Evolutionary conservation across 2,329 filamentous ascomycete genomes (phyloP).

Genomic region (Eutypella sp.): DNA sequence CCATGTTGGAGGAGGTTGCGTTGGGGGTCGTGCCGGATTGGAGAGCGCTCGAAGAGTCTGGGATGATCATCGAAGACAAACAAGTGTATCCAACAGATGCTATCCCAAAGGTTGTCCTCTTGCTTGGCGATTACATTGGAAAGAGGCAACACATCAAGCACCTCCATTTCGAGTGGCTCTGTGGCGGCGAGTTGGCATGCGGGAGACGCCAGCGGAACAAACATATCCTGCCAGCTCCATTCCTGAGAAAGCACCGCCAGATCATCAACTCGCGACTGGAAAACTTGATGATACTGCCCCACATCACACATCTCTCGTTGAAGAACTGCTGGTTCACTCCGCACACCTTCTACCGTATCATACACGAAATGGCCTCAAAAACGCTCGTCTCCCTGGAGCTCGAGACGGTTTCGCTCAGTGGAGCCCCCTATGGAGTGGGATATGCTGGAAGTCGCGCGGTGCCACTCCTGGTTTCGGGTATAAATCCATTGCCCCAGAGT

Average conservation of each 20-base stretch:
- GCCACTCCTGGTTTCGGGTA: too few relatives aligned
- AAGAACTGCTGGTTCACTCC: conserved; percentile 67
- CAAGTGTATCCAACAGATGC: conserved; percentile 47
- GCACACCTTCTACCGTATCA: conserved; percentile 47
- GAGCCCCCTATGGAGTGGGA: conserved; percentile 32
- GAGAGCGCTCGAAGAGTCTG: conserved; percentile 51
- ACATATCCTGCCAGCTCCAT: conserved; percentile 58
- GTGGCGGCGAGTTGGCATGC: conserved; percentile 61
- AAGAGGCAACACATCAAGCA: conserved; percentile 45
- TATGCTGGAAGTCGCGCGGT: too few relatives aligned
- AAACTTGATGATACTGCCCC: conserved; percentile 46
- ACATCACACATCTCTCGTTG: conserved; percentile 55
- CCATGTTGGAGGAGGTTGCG: conserved; percentile 48
- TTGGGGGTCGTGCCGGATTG: conserved; percentile 63
- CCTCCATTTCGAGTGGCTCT: conserved; percentile 61
- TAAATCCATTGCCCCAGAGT: too few relatives aligned
- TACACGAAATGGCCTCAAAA: conserved; percentile 41
- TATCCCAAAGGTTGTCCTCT: conserved; percentile 43
- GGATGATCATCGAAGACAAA: conserved; percentile 45
- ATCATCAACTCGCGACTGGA: conserved; percentile 16
- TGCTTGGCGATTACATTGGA: conserved; percentile 48
- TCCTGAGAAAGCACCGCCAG: conserved; percentile 29
- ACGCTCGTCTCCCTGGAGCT: conserved; percentile 51
- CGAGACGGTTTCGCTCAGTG: conserved; percentile 61
- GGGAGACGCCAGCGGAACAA: conserved; percentile 58